phyloP scores from a whole-genome alignment of 768 basidiomycete genomes.

The Amanita molliuscula region DNA sequence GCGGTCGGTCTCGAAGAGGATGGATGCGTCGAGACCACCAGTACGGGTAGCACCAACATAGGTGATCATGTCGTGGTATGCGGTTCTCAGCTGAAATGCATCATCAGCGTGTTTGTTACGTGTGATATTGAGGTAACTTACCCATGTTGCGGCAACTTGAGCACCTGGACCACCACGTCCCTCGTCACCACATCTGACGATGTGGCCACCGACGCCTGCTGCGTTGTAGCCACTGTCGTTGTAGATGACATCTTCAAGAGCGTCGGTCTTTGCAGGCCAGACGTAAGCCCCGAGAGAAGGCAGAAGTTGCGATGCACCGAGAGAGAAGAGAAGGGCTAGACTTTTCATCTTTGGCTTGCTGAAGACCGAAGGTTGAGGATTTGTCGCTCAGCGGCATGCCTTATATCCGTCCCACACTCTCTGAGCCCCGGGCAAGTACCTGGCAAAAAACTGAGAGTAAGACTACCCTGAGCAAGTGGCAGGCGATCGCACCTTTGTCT shows the following conservation, averaged over 20 bases:
- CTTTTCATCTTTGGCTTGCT: constrained; percentile 1
- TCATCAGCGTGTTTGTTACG: neutral
- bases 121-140: neutral
- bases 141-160: constrained; percentile 4
- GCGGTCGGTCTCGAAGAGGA: constrained; percentile 18
- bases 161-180: constrained; percentile 1
- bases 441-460: neutral
- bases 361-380: neutral
- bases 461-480: neutral
- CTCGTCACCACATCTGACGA: constrained; percentile 1
- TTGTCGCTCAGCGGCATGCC: neutral
- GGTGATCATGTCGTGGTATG: constrained; percentile 18
- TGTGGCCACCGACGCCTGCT: neutral
- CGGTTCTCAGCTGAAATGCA: neutral
- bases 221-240: constrained; percentile 3
- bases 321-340: neutral
- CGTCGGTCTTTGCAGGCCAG: constrained; percentile 1
- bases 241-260: constrained; percentile 2
- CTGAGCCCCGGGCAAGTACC: neutral
- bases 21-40: constrained; percentile 21
- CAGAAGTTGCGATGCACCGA: neutral
- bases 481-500: neutral
- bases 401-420: neutral
- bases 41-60: constrained; percentile 15
- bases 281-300: neutral